These are phyloP conservation scores for Ambrosiella beaveri DNA, from an alignment of 2,329 filamentous ascomycete species.

Conservation along the genomic window DNA sequence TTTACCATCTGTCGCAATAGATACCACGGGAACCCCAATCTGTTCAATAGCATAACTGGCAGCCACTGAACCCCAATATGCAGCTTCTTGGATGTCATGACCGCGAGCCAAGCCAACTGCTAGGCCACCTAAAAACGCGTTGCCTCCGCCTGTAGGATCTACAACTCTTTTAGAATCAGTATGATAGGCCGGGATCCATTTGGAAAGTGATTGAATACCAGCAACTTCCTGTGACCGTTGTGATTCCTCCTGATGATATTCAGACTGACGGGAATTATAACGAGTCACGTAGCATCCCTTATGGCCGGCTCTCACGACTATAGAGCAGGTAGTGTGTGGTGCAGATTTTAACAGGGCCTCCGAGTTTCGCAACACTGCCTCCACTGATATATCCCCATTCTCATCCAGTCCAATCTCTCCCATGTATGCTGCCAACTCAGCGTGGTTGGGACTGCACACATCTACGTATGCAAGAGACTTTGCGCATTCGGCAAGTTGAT, in stretches of 20 bases:
- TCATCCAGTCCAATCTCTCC: slow-evolving; percentile 38
- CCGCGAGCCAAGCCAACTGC: slow-evolving; percentile 42
- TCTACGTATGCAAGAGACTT: slow-evolving; percentile 45
- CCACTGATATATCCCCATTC: slow-evolving; percentile 35
- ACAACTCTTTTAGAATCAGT: slow-evolving; percentile 38
- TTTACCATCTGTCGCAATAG: slow-evolving; percentile 23
- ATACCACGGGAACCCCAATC: slow-evolving; percentile 57
- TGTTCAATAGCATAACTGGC: slow-evolving; percentile 94
- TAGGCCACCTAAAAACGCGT: slow-evolving; percentile 60
- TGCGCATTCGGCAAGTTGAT: slow-evolving; percentile 46
- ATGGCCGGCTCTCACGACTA: slow-evolving; percentile 55
- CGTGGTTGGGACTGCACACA: slow-evolving; percentile 63
- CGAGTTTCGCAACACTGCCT: slow-evolving; percentile 39
- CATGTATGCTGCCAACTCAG: slow-evolving; percentile 78
- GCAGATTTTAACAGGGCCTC: slow-evolving; percentile 46
- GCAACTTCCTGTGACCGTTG: too few relatives aligned
- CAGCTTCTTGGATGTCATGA: slow-evolving; percentile 48
- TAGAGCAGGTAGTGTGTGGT: slow-evolving; percentile 45
- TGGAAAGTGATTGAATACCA: slow-evolving; percentile 27
- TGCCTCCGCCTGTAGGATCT: slow-evolving; percentile 91
- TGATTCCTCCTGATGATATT: too few relatives aligned
- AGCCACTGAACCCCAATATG: slow-evolving; percentile 61
- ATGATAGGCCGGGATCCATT: slow-evolving; percentile 70
- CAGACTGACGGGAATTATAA: slow-evolving; percentile 19
- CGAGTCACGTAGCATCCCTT: slow-evolving; percentile 51